Evolutionary conservation across 2,329 filamentous ascomycete genomes (phyloP).

Genomic region (Colletotrichum tofieldiae): DNA sequence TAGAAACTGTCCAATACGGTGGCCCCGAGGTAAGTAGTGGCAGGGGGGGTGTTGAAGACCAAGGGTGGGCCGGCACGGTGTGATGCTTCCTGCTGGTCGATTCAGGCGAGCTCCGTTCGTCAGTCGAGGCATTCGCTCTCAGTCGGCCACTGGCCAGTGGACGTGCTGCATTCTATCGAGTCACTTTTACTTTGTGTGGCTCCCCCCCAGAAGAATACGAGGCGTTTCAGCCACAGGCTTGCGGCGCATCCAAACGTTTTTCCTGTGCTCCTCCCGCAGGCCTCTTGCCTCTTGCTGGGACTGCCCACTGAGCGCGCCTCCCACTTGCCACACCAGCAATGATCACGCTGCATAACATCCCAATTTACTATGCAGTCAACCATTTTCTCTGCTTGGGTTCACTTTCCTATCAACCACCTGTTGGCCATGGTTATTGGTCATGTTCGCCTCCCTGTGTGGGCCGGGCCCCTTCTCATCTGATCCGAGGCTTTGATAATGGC

Average conservation of each 20-base stretch:
- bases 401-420: conserved; percentile 35
- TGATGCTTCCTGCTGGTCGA: conserved; percentile 35
- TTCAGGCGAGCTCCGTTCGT: conserved; percentile 40
- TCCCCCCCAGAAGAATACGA: conserved; percentile 37
- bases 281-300: conserved; percentile 4
- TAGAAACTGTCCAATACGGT: conserved; percentile 39
- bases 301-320: conserved; percentile 6
- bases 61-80: conserved; percentile 34
- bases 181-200: conserved; percentile 37
- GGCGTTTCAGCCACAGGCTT: conserved; percentile 32
- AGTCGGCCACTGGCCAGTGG: conserved; percentile 30
- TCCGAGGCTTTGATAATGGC: conserved; percentile 29
- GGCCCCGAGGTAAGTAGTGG: conserved; percentile 21
- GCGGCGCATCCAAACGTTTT: conserved; percentile 19
- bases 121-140: conserved; percentile 42
- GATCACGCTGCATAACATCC: neutral
- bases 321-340: conserved; percentile 1
- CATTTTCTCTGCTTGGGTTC: conserved; percentile 33
- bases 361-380: conserved; percentile 17
- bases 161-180: conserved; percentile 39
- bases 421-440: conserved; percentile 27
- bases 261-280: conserved; percentile 1
- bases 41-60: conserved; percentile 18
- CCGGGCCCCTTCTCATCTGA: conserved; percentile 19
- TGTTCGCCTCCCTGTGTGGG: conserved; percentile 24